These are phyloP conservation scores for Lachnellula arida DNA, from an alignment of 2,329 filamentous ascomycete species.

Conservation along the genomic window DNA sequence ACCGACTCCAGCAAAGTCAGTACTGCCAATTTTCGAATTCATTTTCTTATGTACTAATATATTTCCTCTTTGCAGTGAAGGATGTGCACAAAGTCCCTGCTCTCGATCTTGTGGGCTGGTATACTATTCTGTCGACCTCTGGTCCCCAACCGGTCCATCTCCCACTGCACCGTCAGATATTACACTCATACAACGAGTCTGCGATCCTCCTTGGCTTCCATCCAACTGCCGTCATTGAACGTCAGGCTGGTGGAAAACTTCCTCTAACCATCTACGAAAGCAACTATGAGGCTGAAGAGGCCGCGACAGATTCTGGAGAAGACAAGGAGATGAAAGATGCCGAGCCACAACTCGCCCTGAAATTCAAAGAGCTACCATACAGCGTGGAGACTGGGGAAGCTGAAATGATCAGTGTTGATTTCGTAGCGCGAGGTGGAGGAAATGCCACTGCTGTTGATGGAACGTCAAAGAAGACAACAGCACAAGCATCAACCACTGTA, in stretches of 20 bases:
- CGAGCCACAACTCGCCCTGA: slow-evolving; percentile 52
- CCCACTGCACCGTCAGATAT: slow-evolving; percentile 72
- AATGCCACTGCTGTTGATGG: slow-evolving; percentile 62
- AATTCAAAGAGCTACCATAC: slow-evolving; percentile 80
- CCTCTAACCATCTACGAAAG: slow-evolving; percentile 91
- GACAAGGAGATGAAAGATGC: slow-evolving; percentile 70
- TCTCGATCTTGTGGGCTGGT: slow-evolving; percentile 89
- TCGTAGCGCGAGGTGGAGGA: slow-evolving; percentile 78
- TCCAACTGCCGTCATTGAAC: slow-evolving; percentile 51
- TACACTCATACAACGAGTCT: slow-evolving; percentile 73
- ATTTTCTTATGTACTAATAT: slow-evolving; percentile 1
- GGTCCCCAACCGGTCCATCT: slow-evolving; percentile 67
- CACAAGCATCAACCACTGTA: slow-evolving; percentile 27
- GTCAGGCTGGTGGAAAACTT: slow-evolving; percentile 68
- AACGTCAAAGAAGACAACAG: slow-evolving; percentile 23
- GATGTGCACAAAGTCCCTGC: slow-evolving; percentile 80
- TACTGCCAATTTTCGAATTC: slow-evolving; percentile 12
- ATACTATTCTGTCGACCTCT: slow-evolving; percentile 67
- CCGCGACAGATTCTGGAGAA: slow-evolving; percentile 47
- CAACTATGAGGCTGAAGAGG: slow-evolving; percentile 66
- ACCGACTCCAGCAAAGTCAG: slow-evolving; percentile 81
- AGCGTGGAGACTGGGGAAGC: slow-evolving; percentile 90
- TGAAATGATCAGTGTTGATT: slow-evolving; percentile 97
- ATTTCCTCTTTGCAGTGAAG: slow-evolving; percentile 55
- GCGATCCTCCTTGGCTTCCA: slow-evolving; percentile 85